Evolutionary conservation across 139 green algal species (phyloP), one percentile per base, ranked within the genome.

Genomic region (Pleodorina starrii): DNA sequence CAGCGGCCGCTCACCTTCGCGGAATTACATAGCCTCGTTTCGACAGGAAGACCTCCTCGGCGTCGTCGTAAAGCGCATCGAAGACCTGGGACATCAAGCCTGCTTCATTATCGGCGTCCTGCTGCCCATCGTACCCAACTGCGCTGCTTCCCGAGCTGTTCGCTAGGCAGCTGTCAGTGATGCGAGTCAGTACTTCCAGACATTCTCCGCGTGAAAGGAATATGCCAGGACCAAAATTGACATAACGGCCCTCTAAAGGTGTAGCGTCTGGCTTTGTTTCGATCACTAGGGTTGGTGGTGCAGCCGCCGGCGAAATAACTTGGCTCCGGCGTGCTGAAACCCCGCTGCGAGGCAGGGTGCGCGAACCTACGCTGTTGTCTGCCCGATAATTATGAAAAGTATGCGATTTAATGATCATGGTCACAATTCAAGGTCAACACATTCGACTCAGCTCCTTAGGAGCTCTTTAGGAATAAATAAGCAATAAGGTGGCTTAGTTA

Each of bases 1-100:
- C 3, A 25, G 43, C 16, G 68, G n/a, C 9, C 21, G 16, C 63
- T 16, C 14, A 87, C 81, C 44, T 76, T 46, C 32, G 60, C 0
- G 88, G 81, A 12, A 91, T 89, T 0, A 89, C 4, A 57, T 86
- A 89, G 36, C 88, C 81, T 5, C 74, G 57, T 43, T 90, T 84
- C 5, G 54, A 89, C 16, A 69, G 63, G 36, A 89, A 91, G 10
- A 72, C 44, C 16, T 89, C 72, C 57, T 91, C 88, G 23, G 84
- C 25, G 3, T 91, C 50, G 23, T 89, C 71, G 25, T 91, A 91
- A 3, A 91, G 11, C 5, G 51, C 44, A n/a, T 91, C 81, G 6
- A 91, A 44, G 1, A 91, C 16, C 14, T 85, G 46, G 0, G 66
- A 54, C 1, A 88, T 25, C 4, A 88, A 44, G 29, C 5, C 17